Evolutionary conservation across 2,329 filamentous ascomycete genomes (phyloP), one percentile per base, ranked within the genome.

Genomic region (Ceratocystis variospora): DNA sequence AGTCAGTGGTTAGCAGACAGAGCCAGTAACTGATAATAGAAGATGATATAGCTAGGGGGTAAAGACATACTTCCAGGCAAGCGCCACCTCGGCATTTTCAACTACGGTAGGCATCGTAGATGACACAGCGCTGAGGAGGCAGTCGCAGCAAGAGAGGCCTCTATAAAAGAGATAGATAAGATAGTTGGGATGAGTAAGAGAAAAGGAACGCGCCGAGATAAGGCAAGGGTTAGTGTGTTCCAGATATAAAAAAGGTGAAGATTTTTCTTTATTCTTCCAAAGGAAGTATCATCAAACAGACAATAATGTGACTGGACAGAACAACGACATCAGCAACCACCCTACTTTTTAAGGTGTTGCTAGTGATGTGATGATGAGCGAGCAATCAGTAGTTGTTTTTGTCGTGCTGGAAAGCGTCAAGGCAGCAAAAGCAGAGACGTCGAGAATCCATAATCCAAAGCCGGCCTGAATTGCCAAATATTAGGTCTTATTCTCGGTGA

Each of bases 11-110:
- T 45, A 62, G 25, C 37, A 41, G 10, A 41, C 37, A 41, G 37
- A 41, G 15, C 12, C 37, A 41, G 37, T 12, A 10, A 10, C 8
- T 45, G 50, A 41, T 19, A 4, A 59, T 62, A 48, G 37, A 33
- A 19, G 62, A 44, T 25, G 2, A 50, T 19, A 65, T 15, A 6
- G 17, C 12, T 45, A 48, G 41, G 37, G 22, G 28, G 44, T 28
- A 37, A 5, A 53, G 46, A 67, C 69, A 59, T 64, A 69, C 69
- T 68, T 66, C 69, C 69, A 70, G 48, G 67, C 64, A 25, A 66
- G 53, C 31, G 68, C 68, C 61, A 68, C 59, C 62, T 68, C 55
- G 8, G 67, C 45, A 45, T 59, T 63, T 66, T 68, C 67, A 46
- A 62, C 55, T 62, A 57, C 64, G 37, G 67, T 64, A 25, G 67